Percentiles rank a stretch among this genome's conserved stretches.
These are phyloP conservation scores for Chrysoporthe cubensis DNA, from an alignment of 2,329 filamentous ascomycete genomes.

Conservation along the genomic window DNA sequence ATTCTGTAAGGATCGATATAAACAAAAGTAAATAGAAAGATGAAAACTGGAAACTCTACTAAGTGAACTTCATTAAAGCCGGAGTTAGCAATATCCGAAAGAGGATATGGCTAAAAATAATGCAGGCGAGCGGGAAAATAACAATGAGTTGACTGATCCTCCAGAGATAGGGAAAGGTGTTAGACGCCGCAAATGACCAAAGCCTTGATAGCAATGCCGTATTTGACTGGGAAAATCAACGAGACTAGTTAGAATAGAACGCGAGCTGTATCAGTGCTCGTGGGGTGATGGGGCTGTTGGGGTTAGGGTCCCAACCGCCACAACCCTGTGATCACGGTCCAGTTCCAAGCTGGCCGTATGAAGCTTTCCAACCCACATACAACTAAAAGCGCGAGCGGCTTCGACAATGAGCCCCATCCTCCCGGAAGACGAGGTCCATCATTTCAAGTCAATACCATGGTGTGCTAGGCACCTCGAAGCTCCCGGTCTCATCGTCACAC, in stretches of 20 bases:
- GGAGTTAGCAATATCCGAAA: conserved; percentile 14
- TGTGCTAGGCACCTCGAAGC: conserved; percentile 48
- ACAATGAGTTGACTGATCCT: conserved; percentile 17
- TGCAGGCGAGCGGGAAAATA: conserved; percentile 18
- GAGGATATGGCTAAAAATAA: conserved; percentile 18
- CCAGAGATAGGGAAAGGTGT: conserved; percentile 35
- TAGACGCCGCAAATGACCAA: conserved; percentile 37
- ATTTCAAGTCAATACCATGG: conserved; percentile 52
- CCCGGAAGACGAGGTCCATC: conserved; percentile 26
- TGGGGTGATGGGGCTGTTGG: neutral
- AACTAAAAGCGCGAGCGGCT: neutral
- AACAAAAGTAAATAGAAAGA: neutral
- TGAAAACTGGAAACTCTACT: conserved; percentile 3
- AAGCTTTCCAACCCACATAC: neutral
- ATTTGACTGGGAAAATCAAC: too few species aligned
- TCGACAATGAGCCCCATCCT: neutral
- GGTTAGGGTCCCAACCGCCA: neutral
- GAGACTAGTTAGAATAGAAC: too few species aligned
- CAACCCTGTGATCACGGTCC: neutral
- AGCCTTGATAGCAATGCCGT: too few species aligned
- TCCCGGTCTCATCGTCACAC: conserved; percentile 44
- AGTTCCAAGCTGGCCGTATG: too few species aligned
- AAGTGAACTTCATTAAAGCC: conserved; percentile 17
- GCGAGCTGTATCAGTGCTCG: too few species aligned
- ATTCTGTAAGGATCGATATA: too few species aligned